Evolutionary conservation across 805 yeast species (phyloP).

Genomic region (Metschnikowia kofuensis): DNA sequence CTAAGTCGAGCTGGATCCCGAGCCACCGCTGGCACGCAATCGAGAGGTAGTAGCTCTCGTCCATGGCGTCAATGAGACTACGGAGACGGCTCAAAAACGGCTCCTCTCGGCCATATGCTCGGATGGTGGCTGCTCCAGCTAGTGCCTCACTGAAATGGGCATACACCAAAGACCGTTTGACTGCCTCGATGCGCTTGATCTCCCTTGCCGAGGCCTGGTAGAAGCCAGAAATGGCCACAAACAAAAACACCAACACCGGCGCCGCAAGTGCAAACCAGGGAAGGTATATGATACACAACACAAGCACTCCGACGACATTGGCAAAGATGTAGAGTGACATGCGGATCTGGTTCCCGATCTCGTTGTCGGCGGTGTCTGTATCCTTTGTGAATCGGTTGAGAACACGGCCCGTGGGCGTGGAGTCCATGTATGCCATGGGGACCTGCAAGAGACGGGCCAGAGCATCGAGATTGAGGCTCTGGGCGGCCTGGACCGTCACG

Average conservation of each 20-base stretch:
- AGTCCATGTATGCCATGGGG: conserved; percentile 93
- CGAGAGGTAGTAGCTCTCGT: conserved; percentile 90
- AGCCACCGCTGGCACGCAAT: conserved; percentile 95
- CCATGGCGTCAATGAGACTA: conserved; percentile 74
- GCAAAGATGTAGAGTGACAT: conserved; percentile 66
- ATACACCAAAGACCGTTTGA: conserved; percentile 73
- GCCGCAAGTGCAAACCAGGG: conserved; percentile 82
- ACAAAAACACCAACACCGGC: conserved; percentile 63
- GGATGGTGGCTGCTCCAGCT: conserved; percentile 68
- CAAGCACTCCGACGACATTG: conserved; percentile 59
- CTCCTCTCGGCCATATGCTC: conserved; percentile 66
- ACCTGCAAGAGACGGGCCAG: conserved; percentile 69
- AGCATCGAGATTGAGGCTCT: conserved; percentile 70
- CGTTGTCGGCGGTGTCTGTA: conserved; percentile 82
- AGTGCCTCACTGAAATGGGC: conserved; percentile 86
- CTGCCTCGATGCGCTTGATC: conserved; percentile 75
- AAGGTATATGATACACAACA: conserved; percentile 76
- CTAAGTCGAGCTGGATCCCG: conserved; percentile 86
- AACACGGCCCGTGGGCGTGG: conserved; percentile 91
- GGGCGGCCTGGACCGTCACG: conserved; percentile 82
- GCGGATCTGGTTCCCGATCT: conserved; percentile 64
- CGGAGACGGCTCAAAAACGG: conserved; percentile 65
- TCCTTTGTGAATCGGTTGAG: conserved; percentile 89
- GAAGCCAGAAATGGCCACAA: conserved; percentile 70
- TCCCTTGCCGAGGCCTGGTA: conserved; percentile 77